Conservation (phyloP, 495 filamentous ascomycete species). For the Daldinia vernicosa region DNA sequence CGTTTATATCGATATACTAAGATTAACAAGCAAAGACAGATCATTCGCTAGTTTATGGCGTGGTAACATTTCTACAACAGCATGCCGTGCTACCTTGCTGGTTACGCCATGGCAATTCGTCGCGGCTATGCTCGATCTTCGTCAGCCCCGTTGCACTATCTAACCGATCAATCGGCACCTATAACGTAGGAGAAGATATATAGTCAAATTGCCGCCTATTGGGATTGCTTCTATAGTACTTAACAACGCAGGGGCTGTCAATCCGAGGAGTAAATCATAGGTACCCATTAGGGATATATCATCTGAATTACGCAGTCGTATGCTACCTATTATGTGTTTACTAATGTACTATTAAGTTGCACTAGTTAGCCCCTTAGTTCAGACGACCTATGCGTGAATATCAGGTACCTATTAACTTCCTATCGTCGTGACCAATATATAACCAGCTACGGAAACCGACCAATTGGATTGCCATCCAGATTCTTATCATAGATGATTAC, state of each 20-base stretch:
- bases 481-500: neutral
- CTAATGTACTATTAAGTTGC: neutral
- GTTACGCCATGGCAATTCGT: slow-evolving; percentile 1
- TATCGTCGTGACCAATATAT: neutral
- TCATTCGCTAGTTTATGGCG: slow-evolving; percentile 5
- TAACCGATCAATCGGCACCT: neutral
- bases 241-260: too few species aligned
- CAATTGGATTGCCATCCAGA: neutral
- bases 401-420: neutral
- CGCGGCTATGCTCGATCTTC: neutral
- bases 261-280: too few species aligned
- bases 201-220: too few species aligned
- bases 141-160: slow-evolving; percentile 2
- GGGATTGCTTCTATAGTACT: too few species aligned
- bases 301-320: too few species aligned
- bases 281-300: too few species aligned
- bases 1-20: neutral
- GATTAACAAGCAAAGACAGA: slow-evolving; percentile 9
- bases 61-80: slow-evolving; percentile 16
- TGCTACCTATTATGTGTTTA: neutral
- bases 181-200: neutral
- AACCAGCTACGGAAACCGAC: neutral
- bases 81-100: slow-evolving; percentile 21
- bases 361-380: neutral
- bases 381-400: too few species aligned